Evolutionary conservation across 202 grass and related monocot species (phyloP), one percentile per base, ranked within the genome.

Genomic region (Dendrocalamus latiflorus): DNA sequence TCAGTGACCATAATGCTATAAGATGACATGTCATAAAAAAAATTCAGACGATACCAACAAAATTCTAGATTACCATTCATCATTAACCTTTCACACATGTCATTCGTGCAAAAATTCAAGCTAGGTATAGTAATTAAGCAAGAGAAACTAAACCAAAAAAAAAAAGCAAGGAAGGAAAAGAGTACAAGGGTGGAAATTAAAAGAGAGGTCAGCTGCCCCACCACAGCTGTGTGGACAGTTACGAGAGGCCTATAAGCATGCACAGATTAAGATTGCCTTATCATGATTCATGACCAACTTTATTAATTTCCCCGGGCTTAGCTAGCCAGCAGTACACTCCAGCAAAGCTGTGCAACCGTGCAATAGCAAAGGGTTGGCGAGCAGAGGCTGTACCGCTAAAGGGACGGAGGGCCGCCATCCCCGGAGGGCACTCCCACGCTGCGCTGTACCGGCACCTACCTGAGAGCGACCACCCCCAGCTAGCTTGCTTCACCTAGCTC

Each of bases 381-480:
- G 48, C 74, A 73, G 66, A 78, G 67, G 39, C 53, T 38, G 36
- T 18, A 11, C 33, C 2, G 37, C 37, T 38, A 8, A 5, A 16
- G 6, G 51, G 20, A 63, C 17, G 70, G 41, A 61, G 70, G n/a
- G n/a, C n/a, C n/a, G n/a, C n/a, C n/a, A n/a, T n/a, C n/a, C n/a
- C n/a, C n/a, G n/a, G n/a, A n/a, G n/a, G n/a, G n/a, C n/a, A n/a
- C n/a, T n/a, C n/a, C n/a, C n/a, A n/a, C n/a, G 55, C 41, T 74
- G 37, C 82, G 68, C 75, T 84, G 86, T 74, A 56, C 42, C 13
- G 34, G 61, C 81, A 89, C 88, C 88, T 72, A n/a, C n/a, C n/a
- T 60, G 88, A 89, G 48, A 73, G 83, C 73, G 88, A 89, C 87
- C 70, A 38, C 37, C 74, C 62, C 45, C 82, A 50, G 55, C 53